Conservation (phyloP, 2,329 filamentous ascomycete genomes). For the Colletotrichum euphorbiae region DNA sequence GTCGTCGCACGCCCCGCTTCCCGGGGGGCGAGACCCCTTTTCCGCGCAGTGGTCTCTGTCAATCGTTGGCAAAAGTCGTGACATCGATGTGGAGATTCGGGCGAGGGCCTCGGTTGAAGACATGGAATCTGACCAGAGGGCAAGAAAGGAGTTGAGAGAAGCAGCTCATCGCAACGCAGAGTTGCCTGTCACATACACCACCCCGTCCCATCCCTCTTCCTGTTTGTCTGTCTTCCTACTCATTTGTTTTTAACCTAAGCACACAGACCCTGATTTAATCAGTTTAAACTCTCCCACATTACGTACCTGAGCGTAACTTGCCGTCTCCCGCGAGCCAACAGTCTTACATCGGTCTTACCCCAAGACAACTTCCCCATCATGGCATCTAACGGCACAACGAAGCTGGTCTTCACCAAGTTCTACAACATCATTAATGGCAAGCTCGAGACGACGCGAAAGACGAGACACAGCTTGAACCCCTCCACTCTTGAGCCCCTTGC, state of each 20-base stretch:
- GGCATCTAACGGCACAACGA: slow-evolving; percentile 27
- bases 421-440: slow-evolving; percentile 65
- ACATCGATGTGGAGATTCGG: slow-evolving; percentile 26
- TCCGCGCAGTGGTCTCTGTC: slow-evolving; percentile 27
- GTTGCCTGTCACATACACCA: slow-evolving; percentile 11
- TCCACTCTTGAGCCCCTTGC: slow-evolving; percentile 61
- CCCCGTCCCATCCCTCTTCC: slow-evolving; percentile 16
- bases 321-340: slow-evolving; percentile 7
- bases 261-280: slow-evolving; percentile 5
- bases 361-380: slow-evolving; percentile 17
- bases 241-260: slow-evolving; percentile 1
- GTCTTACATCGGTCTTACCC: background rate
- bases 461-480: slow-evolving; percentile 63
- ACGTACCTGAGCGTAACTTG: slow-evolving; percentile 17
- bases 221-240: background rate
- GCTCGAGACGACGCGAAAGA: slow-evolving; percentile 55
- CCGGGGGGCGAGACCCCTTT: slow-evolving; percentile 26
- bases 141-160: background rate
- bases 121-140: slow-evolving; percentile 25
- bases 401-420: slow-evolving; percentile 52
- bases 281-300: slow-evolving; percentile 9
- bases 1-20: slow-evolving; percentile 7
- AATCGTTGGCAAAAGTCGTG: slow-evolving; percentile 25
- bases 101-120: slow-evolving; percentile 22
- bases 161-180: background rate